Evolutionary conservation across 2,329 filamentous ascomycete species (phyloP).

Genomic region (Colletotrichum sp.): DNA sequence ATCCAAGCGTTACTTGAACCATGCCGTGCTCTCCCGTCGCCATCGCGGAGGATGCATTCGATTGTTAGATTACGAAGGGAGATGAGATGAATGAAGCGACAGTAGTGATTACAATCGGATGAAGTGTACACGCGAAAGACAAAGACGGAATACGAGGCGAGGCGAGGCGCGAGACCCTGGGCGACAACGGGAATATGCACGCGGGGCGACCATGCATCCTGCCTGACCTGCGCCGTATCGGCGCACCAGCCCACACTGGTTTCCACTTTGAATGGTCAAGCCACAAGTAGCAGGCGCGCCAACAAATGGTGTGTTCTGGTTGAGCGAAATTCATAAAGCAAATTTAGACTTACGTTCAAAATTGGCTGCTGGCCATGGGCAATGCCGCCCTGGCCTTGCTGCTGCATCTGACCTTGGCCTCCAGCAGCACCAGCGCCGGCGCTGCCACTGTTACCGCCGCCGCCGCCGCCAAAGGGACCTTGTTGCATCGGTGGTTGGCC

Average conservation of each 20-base stretch:
- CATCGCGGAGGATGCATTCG: slow-evolving; percentile 3
- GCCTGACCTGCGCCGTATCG: slow-evolving; percentile 16
- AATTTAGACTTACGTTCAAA: slow-evolving; percentile 63
- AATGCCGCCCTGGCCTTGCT: slow-evolving; percentile 17
- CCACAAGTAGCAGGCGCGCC: slow-evolving; percentile 3
- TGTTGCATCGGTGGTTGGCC: slow-evolving; percentile 63
- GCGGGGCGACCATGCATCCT: slow-evolving; percentile 11
- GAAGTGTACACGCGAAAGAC: neutral
- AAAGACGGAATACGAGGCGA: neutral
- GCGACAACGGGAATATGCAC: neutral
- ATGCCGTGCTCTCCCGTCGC: slow-evolving; percentile 1
- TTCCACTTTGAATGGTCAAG: slow-evolving; percentile 21
- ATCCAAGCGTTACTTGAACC: slow-evolving; percentile 8
- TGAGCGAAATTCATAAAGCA: neutral
- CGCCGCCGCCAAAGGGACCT: slow-evolving; percentile 47
- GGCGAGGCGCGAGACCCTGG: neutral
- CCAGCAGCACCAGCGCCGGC: slow-evolving; percentile 46
- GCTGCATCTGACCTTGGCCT: slow-evolving; percentile 74
- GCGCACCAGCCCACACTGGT: slow-evolving; percentile 19
- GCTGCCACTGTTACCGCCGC: slow-evolving; percentile 32
- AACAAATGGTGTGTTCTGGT: neutral
- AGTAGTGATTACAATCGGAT: neutral
- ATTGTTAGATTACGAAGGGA: neutral
- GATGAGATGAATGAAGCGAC: neutral
- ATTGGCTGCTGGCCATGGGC: slow-evolving; percentile 67